These are phyloP conservation scores for Stephanodiscus minutulus DNA, from an alignment of 108 stramenopile species.

Conservation along the genomic window DNA sequence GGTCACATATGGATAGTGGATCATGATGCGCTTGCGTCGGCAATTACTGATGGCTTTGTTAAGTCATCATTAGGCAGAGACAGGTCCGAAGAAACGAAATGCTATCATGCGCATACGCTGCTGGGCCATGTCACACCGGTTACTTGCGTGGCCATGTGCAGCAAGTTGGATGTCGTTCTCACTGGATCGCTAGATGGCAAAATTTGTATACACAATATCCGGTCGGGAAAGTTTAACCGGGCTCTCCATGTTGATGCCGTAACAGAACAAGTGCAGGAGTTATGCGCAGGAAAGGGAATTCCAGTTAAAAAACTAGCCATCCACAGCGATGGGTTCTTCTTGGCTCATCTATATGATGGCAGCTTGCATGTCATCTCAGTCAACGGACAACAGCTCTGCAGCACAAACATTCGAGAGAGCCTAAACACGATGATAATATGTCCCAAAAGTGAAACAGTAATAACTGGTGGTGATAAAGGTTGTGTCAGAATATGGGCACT, in stretches of 20 bases:
- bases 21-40: conserved; percentile 65
- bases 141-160: conserved; percentile 62
- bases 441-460: conserved; percentile 62
- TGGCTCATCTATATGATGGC: conserved; percentile 66
- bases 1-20: conserved; percentile 81
- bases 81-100: conserved; percentile 30
- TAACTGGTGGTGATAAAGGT: conserved; percentile 77
- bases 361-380: conserved; percentile 65
- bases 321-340: conserved; percentile 59
- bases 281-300: conserved; percentile 40
- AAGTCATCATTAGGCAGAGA: conserved; percentile 65
- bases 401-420: conserved; percentile 57
- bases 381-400: conserved; percentile 62
- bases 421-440: conserved; percentile 77
- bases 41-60: conserved; percentile 75
- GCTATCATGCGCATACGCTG: conserved; percentile 71
- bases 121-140: conserved; percentile 74
- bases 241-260: conserved; percentile 51
- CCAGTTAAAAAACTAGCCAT: conserved; percentile 61
- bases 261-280: conserved; percentile 30
- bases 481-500: conserved; percentile 65
- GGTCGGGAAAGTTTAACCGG: conserved; percentile 73
- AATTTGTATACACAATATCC: conserved; percentile 76
- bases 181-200: conserved; percentile 65
- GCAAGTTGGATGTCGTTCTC: conserved; percentile 73